phyloP scores from a whole-genome alignment of 768 basidiomycete genomes.

The Panaeolus cyanescens region DNA sequence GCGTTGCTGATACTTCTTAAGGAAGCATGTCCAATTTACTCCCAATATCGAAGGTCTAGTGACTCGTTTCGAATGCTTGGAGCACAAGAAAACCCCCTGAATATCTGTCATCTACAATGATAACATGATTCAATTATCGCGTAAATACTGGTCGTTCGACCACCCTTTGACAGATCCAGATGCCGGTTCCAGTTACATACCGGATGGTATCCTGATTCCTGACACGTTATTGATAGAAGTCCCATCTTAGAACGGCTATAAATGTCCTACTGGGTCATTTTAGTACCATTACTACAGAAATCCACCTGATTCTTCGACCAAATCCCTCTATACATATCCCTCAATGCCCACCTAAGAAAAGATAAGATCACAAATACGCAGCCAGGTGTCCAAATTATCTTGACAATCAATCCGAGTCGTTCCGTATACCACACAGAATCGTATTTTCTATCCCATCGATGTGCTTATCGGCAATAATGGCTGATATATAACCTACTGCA shows the following conservation, averaged over 20 bases:
- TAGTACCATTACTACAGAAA: neutral
- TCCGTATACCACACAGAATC: neutral
- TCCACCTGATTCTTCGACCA: neutral
- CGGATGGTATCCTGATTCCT: neutral
- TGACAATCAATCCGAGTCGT: neutral
- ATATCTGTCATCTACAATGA: neutral
- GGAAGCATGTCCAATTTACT: neutral
- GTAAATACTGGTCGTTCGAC: neutral
- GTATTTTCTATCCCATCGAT: neutral
- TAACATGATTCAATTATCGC: neutral
- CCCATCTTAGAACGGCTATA: neutral
- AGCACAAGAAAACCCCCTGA: conserved; percentile 1
- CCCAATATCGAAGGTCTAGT: neutral
- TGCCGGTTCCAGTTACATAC: neutral
- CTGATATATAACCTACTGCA: neutral
- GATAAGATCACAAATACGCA: neutral
- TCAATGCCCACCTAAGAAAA: neutral
- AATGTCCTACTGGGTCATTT: neutral
- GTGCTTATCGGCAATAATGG: neutral
- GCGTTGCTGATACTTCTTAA: neutral
- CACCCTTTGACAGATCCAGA: neutral
- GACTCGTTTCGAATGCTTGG: neutral
- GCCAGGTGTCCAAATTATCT: neutral
- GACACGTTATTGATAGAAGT: neutral
- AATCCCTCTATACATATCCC: neutral